These are phyloP conservation scores for Sparassis latifolia DNA, from an alignment of 1,284 basidiomycete genomes.

Conservation along the genomic window DNA sequence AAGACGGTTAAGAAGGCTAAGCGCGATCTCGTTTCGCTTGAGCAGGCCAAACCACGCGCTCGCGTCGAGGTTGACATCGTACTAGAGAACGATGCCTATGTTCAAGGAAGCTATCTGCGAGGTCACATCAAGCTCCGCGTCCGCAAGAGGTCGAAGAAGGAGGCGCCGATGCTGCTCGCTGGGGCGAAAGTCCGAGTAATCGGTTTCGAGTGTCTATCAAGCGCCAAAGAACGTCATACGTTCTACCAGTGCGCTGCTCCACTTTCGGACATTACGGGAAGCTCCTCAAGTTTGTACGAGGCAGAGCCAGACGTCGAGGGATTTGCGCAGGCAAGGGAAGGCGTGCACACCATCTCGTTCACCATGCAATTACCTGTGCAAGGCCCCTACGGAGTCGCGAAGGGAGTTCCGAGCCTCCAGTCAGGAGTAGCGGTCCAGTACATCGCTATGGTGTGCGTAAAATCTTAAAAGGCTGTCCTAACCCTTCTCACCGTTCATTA, in stretches of 20 bases:
- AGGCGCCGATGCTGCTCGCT: conserved; percentile 60
- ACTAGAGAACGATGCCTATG: conserved; percentile 70
- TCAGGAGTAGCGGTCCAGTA: conserved; percentile 70
- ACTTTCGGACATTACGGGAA: conserved; percentile 49
- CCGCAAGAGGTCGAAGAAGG: conserved; percentile 50
- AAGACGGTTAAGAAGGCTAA: conserved; percentile 12
- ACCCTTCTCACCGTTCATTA: background rate
- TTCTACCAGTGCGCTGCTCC: conserved; percentile 79
- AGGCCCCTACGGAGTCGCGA: conserved; percentile 53
- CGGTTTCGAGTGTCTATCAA: conserved; percentile 78
- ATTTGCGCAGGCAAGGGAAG: conserved; percentile 61
- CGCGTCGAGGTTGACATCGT: conserved; percentile 83
- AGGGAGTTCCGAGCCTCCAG: conserved; percentile 59
- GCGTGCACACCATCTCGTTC: conserved; percentile 74
- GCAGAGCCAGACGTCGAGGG: conserved; percentile 64
- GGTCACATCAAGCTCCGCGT: conserved; percentile 74
- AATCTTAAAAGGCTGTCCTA: too few species aligned
- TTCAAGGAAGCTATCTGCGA: conserved; percentile 76
- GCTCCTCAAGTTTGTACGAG: conserved; percentile 41
- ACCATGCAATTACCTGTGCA: conserved; percentile 68
- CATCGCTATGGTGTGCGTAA: conserved; percentile 73
- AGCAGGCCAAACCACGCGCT: conserved; percentile 62
- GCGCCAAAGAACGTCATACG: conserved; percentile 62
- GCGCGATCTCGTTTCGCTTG: conserved; percentile 32
- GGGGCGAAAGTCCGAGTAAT: conserved; percentile 81